phyloP scores from a whole-genome alignment of 768 basidiomycete species.

The Hortiboletus flavorubellus region DNA sequence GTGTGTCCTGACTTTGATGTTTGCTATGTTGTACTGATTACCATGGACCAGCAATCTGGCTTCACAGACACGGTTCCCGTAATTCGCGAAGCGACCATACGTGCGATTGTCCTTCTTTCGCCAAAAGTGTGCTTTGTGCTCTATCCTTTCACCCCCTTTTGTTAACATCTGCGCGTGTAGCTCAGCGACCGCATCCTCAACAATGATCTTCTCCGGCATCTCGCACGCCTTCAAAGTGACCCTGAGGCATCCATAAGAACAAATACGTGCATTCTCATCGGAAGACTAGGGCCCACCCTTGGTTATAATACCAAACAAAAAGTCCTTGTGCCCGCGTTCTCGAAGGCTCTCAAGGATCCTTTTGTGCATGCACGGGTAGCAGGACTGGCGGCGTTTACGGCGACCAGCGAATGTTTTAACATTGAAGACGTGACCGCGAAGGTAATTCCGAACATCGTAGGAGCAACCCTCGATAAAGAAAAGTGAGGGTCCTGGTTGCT shows the following conservation, averaged over 20 bases:
- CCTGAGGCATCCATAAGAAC: conserved; percentile 94
- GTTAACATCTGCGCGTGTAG: conserved; percentile 36
- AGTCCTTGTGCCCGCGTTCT: conserved; percentile 95
- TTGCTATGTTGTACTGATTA: not conserved
- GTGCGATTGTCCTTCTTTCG: conserved; percentile 78
- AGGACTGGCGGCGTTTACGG: conserved; percentile 94
- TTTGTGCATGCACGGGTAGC: conserved; percentile 95
- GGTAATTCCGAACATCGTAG: conserved; percentile 83
- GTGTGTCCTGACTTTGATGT: not conserved
- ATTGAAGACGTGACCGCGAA: conserved; percentile 83
- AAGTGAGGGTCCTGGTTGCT: conserved; percentile 53
- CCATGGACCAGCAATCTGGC: conserved; percentile 73
- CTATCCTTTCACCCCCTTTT: not conserved
- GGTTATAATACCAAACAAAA: conserved; percentile 90
- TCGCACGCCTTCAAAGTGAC: conserved; percentile 92
- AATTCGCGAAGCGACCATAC: conserved; percentile 92
- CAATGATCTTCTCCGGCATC: conserved; percentile 89
- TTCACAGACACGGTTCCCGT: conserved; percentile 93
- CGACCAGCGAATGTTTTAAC: conserved; percentile 87
- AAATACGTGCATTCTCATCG: conserved; percentile 95
- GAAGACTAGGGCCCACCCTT: conserved; percentile 80
- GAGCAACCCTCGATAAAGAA: conserved; percentile 84
- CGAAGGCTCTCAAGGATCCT: conserved; percentile 81
- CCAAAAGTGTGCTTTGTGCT: conserved; percentile 57
- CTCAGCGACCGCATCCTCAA: conserved; percentile 90